Evolutionary conservation across 1,139 yeast genomes (phyloP).

Genomic region (Petasospora rhodanensis): DNA sequence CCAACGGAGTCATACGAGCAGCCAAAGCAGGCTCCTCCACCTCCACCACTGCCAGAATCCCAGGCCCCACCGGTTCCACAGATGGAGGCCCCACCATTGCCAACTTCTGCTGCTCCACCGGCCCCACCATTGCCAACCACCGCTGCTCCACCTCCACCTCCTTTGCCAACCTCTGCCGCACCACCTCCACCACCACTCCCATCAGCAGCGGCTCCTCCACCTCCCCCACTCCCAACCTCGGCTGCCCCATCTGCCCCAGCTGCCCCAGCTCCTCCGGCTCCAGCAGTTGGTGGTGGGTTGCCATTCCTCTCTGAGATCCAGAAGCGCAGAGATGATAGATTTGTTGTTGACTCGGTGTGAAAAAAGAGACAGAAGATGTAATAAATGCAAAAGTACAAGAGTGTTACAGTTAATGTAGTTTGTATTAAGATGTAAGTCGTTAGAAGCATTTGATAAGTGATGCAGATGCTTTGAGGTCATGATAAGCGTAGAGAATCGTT

Average conservation of each 20-base stretch:
- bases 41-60: conserved; percentile 24
- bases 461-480: not conserved
- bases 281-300: conserved; percentile 26
- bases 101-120: conserved; percentile 22
- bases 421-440: no score
- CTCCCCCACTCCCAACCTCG: conserved; percentile 28
- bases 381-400: not conserved
- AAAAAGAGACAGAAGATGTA: no score
- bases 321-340: conserved; percentile 46
- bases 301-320: conserved; percentile 53
- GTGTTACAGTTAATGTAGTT: no score
- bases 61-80: conserved; percentile 24
- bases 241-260: conserved; percentile 20
- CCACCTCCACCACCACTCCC: conserved; percentile 12
- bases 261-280: conserved; percentile 16
- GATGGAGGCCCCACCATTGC: conserved; percentile 25
- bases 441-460: not conserved
- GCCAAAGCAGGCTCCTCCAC: conserved; percentile 29
- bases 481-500: not conserved
- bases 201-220: conserved; percentile 12
- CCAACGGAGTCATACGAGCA: conserved; percentile 33
- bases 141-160: conserved; percentile 26
- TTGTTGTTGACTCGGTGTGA: conserved; percentile 46
- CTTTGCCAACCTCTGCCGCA: conserved; percentile 5
- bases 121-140: conserved; percentile 37